These are phyloP conservation scores for Saksenaea oblongispora DNA, from an alignment of 371 early-diverging fungal species.

Conservation along the genomic window DNA sequence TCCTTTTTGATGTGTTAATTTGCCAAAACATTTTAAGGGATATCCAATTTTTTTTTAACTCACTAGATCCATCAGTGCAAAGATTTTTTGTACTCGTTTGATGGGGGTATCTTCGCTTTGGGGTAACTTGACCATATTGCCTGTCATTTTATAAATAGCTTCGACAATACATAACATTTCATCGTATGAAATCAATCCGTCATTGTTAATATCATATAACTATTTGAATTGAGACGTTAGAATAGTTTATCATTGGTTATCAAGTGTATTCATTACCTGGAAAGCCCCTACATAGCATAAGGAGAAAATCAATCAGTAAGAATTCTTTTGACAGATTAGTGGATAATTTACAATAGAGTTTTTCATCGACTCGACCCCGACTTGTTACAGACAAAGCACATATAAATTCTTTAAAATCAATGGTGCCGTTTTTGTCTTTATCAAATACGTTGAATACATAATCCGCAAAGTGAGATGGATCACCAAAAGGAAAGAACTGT, in stretches of 20 bases:
- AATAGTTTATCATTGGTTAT: not conserved
- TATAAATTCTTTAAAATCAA: constrained; percentile 94
- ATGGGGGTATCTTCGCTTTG: constrained; percentile 92
- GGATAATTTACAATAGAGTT: constrained; percentile 66
- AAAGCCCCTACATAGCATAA: constrained; percentile 40
- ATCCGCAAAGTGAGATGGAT: constrained; percentile 88
- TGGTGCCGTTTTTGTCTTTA: constrained; percentile 81
- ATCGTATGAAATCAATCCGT: constrained; percentile 83
- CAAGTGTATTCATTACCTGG: constrained; percentile 27
- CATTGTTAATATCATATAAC: constrained; percentile 91
- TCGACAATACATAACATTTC: constrained; percentile 92
- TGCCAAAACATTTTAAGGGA: not conserved
- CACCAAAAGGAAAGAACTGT: constrained; percentile 97
- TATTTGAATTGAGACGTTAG: too few relatives aligned
- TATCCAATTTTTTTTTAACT: constrained; percentile 7
- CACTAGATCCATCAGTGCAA: constrained; percentile 85
- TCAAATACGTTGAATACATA: constrained; percentile 92
- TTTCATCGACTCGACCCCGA: constrained; percentile 87
- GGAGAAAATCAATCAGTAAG: not conserved
- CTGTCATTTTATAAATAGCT: constrained; percentile 94
- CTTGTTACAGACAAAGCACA: constrained; percentile 85
- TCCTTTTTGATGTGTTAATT: constrained; percentile 42
- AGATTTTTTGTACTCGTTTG: constrained; percentile 90
- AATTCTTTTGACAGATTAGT: not conserved
- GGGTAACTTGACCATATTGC: constrained; percentile 88